These are phyloP conservation scores for Serendipita sp. DNA, from an alignment of 768 basidiomycete genomes.

Conservation along the genomic window DNA sequence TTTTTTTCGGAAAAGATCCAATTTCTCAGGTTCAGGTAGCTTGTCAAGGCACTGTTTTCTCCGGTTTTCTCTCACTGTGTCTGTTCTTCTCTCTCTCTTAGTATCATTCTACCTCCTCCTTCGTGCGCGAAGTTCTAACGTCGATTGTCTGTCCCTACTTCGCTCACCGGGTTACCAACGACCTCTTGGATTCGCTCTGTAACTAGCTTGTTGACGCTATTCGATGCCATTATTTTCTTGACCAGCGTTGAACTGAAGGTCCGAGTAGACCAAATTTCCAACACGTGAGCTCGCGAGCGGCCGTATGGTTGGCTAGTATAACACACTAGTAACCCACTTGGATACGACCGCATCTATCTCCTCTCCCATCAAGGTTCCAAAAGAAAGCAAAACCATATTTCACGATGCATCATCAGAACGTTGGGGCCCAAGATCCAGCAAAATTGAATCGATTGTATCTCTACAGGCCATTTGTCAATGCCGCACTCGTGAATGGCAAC, in stretches of 20 bases:
- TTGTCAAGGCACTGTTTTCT: not conserved
- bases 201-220: not conserved
- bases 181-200: not conserved
- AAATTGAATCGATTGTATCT: slow-evolving; percentile 59
- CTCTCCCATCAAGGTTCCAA: not conserved
- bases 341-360: too few relatives aligned
- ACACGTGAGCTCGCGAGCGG: not conserved
- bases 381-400: not conserved
- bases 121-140: not conserved
- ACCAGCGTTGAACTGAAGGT: not conserved
- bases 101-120: not conserved
- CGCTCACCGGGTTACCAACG: not conserved
- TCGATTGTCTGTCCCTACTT: not conserved
- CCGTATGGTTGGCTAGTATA: not conserved
- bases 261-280: not conserved
- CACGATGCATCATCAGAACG: not conserved
- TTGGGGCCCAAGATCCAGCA: slow-evolving; percentile 5
- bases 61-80: not conserved
- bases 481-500: slow-evolving; percentile 91
- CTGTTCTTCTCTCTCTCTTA: not conserved
- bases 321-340: not conserved
- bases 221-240: not conserved
- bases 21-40: not conserved
- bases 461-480: slow-evolving; percentile 87
- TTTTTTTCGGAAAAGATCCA: not conserved